These are phyloP conservation scores for Zygosaccharomyces siamensis DNA, from an alignment of 805 yeast genomes.

Conservation along the genomic window DNA sequence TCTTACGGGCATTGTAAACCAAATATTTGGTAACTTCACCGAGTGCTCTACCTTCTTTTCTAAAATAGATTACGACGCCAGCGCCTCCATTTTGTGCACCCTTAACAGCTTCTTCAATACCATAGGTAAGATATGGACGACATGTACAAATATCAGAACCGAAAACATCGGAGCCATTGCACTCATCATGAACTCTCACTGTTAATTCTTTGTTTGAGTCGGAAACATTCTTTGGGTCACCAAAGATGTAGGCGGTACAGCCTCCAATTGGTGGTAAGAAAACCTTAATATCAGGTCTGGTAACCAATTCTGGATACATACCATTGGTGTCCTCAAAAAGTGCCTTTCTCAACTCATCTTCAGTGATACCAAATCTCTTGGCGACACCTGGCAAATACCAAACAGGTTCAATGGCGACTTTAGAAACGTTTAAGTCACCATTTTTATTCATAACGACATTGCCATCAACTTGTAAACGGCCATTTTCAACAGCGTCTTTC, in stretches of 20 bases:
- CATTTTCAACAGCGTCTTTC: slow-evolving; percentile 49
- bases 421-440: slow-evolving; percentile 60
- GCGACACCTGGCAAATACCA: slow-evolving; percentile 71
- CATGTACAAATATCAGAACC: slow-evolving; percentile 67
- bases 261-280: slow-evolving; percentile 71
- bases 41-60: slow-evolving; percentile 65
- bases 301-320: slow-evolving; percentile 62
- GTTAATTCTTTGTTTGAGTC: slow-evolving; percentile 50
- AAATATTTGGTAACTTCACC: slow-evolving; percentile 68
- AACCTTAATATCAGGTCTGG: slow-evolving; percentile 62
- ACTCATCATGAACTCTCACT: slow-evolving; percentile 61
- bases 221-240: slow-evolving; percentile 51
- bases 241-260: slow-evolving; percentile 59
- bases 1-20: slow-evolving; percentile 66
- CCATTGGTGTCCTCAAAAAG: slow-evolving; percentile 67
- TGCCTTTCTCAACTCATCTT: slow-evolving; percentile 51
- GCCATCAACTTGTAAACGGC: slow-evolving; percentile 55
- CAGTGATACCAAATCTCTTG: slow-evolving; percentile 53
- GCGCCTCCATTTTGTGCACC: slow-evolving; percentile 65
- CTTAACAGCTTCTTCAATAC: slow-evolving; percentile 62
- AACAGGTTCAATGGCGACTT: slow-evolving; percentile 65
- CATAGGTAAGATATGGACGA: slow-evolving; percentile 62
- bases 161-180: slow-evolving; percentile 67
- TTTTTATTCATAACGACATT: slow-evolving; percentile 51
- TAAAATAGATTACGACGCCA: slow-evolving; percentile 59